phyloP scores from a whole-genome alignment of 257 asterid species.

The Thymus mandschuricus region DNA sequence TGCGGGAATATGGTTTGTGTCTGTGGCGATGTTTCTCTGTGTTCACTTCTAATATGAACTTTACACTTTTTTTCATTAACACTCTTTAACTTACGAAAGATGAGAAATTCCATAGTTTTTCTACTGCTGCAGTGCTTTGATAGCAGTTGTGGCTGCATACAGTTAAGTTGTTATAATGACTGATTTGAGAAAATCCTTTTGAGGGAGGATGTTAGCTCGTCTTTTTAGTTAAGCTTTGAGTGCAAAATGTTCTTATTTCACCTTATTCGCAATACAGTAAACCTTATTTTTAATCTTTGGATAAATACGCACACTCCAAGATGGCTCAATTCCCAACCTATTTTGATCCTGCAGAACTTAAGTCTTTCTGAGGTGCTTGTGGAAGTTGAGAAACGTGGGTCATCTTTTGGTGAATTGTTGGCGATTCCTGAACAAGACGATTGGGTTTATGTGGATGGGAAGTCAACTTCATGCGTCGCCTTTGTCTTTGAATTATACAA shows the following conservation, averaged over 20 bases:
- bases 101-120: constrained; percentile 1
- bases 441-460: constrained; percentile 86
- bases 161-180: neutral
- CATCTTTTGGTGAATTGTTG: constrained; percentile 80
- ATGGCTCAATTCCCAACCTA: neutral
- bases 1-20: neutral
- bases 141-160: neutral
- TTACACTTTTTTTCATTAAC: neutral
- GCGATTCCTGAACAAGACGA: constrained; percentile 86
- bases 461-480: constrained; percentile 91
- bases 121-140: neutral
- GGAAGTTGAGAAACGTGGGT: constrained; percentile 85
- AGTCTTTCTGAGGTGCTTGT: constrained; percentile 78
- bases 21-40: neutral
- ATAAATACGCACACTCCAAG: too few relatives aligned
- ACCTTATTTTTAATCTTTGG: too few relatives aligned
- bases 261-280: neutral
- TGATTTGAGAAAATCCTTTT: neutral
- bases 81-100: too few relatives aligned
- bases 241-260: constrained; percentile 1
- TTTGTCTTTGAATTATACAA: constrained; percentile 85
- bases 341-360: constrained; percentile 55
- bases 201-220: neutral
- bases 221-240: constrained; percentile 16
- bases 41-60: neutral